These are phyloP conservation scores for Rubroshorea leprosula DNA, from an alignment of 345 rosid genomes.

Conservation along the genomic window DNA sequence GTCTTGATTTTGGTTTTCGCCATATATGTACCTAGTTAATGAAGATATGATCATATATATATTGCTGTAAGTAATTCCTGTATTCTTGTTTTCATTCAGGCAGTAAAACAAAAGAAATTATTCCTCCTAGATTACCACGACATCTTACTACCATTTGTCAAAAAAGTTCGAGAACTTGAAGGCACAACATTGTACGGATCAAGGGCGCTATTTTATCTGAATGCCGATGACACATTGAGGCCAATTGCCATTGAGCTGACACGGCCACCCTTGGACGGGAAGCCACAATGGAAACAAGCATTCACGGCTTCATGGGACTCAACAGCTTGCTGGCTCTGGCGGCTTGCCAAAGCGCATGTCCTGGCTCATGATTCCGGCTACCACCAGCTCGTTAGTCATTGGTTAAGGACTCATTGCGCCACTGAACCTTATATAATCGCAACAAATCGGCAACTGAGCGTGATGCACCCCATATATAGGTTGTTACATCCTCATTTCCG, in stretches of 20 bases:
- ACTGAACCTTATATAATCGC: conserved; percentile 59
- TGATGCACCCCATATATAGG: conserved; percentile 53
- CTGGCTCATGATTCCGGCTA: conserved; percentile 49
- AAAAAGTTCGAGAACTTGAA: conserved; percentile 40
- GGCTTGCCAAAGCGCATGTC: conserved; percentile 57
- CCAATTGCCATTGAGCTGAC: conserved; percentile 55
- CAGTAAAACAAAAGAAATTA: conserved; percentile 38
- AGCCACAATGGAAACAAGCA: conserved; percentile 54
- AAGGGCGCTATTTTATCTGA: conserved; percentile 44
- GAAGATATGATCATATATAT: no score
- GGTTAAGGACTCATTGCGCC: conserved; percentile 55
- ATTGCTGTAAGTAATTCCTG: neutral
- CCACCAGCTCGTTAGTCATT: conserved; percentile 48
- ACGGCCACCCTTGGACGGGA: conserved; percentile 43
- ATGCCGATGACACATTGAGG: conserved; percentile 31
- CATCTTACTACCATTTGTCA: conserved; percentile 44
- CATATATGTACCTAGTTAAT: no score
- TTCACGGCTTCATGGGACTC: conserved; percentile 26
- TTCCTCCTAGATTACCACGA: conserved; percentile 63
- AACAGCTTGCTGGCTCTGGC: conserved; percentile 52
- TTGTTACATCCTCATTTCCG: conserved; percentile 55
- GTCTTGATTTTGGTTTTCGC: no score
- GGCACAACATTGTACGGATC: conserved; percentile 56
- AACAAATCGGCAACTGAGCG: conserved; percentile 51
- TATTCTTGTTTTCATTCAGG: conserved; percentile 24